phyloP scores from a whole-genome alignment of 2,329 filamentous ascomycete genomes.

The Orbilia javanica region DNA sequence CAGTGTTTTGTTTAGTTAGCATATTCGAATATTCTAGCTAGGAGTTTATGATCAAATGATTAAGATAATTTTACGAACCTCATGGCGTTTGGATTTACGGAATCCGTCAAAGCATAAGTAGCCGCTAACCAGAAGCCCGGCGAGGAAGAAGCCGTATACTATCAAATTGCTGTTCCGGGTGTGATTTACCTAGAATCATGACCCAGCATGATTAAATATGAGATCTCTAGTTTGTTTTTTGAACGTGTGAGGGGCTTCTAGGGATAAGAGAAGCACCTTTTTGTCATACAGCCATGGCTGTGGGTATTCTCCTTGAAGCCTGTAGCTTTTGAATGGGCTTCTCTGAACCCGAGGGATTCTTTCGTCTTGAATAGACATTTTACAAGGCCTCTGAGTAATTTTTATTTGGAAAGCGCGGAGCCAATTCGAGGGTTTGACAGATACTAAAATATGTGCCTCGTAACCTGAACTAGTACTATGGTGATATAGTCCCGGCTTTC shows the following conservation, averaged over 20 bases:
- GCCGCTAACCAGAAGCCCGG: conserved; percentile 6
- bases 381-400: background rate
- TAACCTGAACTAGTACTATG: too few relatives aligned
- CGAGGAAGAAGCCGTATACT: conserved; percentile 26
- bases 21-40: background rate
- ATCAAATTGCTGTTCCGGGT: conserved; percentile 32
- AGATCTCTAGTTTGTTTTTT: background rate
- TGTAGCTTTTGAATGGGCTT: conserved; percentile 28
- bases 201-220: background rate
- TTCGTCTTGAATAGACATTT: background rate
- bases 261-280: background rate
- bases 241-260: too few relatives aligned
- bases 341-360: background rate
- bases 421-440: too few relatives aligned
- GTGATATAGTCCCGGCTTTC: too few relatives aligned
- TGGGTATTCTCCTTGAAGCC: conserved; percentile 25
- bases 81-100: conserved; percentile 21
- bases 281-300: conserved; percentile 25
- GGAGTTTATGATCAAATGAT: background rate
- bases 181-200: conserved; percentile 6
- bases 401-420: too few relatives aligned
- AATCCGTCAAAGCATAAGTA: conserved; percentile 35
- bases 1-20: background rate
- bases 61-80: background rate
- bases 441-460: too few relatives aligned